These are phyloP conservation scores for Clathrospora elynae DNA, from an alignment of 2,329 filamentous ascomycete genomes.

Conservation along the genomic window DNA sequence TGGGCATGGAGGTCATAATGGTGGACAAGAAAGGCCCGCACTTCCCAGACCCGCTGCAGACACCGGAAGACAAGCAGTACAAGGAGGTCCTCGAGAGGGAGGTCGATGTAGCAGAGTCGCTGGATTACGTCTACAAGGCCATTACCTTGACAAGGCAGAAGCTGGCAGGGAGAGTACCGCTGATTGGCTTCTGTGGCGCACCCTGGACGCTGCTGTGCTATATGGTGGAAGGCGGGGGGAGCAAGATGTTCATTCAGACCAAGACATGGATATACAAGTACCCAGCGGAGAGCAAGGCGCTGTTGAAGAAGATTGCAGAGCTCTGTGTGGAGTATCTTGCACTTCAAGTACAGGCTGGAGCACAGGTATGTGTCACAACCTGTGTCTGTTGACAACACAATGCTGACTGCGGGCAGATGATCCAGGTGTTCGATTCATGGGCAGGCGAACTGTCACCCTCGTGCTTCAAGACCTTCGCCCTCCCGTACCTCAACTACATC, in stretches of 20 bases:
- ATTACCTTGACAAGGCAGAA: slow-evolving; percentile 91
- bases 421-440: slow-evolving; percentile 99
- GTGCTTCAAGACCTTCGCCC: slow-evolving; percentile 81
- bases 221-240: slow-evolving; percentile 98
- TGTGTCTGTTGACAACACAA: neutral
- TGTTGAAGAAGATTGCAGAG: slow-evolving; percentile 90
- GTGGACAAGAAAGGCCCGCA: slow-evolving; percentile 95
- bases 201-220: slow-evolving; percentile 98
- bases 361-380: slow-evolving; percentile 64
- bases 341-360: slow-evolving; percentile 88
- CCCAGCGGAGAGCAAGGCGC: slow-evolving; percentile 74
- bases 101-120: slow-evolving; percentile 82
- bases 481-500: slow-evolving; percentile 86
- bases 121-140: slow-evolving; percentile 95
- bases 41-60: slow-evolving; percentile 82
- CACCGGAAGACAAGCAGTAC: slow-evolving; percentile 84
- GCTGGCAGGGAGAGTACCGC: slow-evolving; percentile 81
- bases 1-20: slow-evolving; percentile 99
- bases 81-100: slow-evolving; percentile 72
- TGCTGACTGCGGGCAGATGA: slow-evolving; percentile 59
- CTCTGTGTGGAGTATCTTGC: slow-evolving; percentile 95
- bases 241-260: slow-evolving; percentile 88
- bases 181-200: slow-evolving; percentile 96
- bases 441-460: slow-evolving; percentile 87
- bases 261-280: slow-evolving; percentile 98